Evolutionary conservation across 345 rosid genomes (phyloP).

Genomic region (Citrus sp.): DNA sequence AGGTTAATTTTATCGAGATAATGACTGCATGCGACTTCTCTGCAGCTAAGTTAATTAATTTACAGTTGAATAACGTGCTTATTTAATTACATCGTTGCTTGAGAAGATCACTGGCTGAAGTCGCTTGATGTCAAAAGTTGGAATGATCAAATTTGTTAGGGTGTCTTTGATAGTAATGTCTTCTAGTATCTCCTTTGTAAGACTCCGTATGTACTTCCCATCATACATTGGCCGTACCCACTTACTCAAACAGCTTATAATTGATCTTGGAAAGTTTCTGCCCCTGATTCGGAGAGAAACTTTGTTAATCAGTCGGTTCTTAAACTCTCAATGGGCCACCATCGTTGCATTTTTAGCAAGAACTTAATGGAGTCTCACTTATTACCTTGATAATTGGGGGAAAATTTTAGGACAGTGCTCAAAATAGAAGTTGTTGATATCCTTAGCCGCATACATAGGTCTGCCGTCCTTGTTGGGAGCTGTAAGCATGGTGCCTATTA

Average conservation of each 20-base stretch:
- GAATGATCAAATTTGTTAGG: conserved; percentile 13
- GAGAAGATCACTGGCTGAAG: conserved; percentile 24
- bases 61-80: too few relatives aligned
- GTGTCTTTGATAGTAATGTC: background rate
- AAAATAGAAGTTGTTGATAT: conserved; percentile 17
- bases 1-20: too few relatives aligned
- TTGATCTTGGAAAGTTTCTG: background rate
- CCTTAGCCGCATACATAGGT: conserved; percentile 20
- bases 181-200: background rate
- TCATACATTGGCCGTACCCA: background rate
- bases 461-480: conserved; percentile 4
- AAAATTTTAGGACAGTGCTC: conserved; percentile 23
- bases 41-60: too few relatives aligned
- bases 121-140: conserved; percentile 20
- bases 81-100: conserved; percentile 7
- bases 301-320: too few relatives aligned
- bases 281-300: background rate
- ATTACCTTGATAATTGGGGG: conserved; percentile 15
- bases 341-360: background rate
- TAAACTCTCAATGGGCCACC: too few relatives aligned
- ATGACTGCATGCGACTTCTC: too few relatives aligned
- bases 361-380: background rate
- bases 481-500: too few relatives aligned
- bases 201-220: background rate
- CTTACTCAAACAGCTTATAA: background rate